Conservation (phyloP, 768 basidiomycete genomes). For the Paxillus involutus region DNA sequence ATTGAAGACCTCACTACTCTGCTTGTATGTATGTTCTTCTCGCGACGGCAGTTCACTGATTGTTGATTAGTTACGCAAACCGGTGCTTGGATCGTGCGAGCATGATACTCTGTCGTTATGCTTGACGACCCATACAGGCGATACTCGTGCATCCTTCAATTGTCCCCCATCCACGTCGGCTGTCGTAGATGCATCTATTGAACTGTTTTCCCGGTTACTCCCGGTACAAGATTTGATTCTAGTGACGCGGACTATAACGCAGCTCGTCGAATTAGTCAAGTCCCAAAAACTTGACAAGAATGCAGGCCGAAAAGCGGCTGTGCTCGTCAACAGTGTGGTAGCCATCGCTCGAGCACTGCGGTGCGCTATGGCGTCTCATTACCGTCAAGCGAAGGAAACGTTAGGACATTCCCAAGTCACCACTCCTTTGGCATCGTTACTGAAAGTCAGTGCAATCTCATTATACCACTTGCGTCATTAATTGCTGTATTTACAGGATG, state of each 20-base stretch:
- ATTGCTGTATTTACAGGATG: conserved; percentile 48
- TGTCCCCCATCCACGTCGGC: conserved; percentile 77
- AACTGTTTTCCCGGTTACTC: conserved; percentile 78
- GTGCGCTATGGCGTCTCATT: conserved; percentile 47
- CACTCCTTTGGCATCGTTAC: conserved; percentile 59
- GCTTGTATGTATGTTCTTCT: conserved; percentile 50
- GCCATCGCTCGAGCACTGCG: conserved; percentile 73
- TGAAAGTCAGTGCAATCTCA: conserved; percentile 60
- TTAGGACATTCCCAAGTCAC: conserved; percentile 68
- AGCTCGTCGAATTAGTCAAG: conserved; percentile 62
- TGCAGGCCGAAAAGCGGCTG: conserved; percentile 80
- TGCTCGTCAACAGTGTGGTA: conserved; percentile 75
- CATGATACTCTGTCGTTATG: conserved; percentile 80
- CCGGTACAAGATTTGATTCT: conserved; percentile 71
- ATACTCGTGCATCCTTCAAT: conserved; percentile 50
- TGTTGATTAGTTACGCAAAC: conserved; percentile 46
- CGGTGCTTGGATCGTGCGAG: conserved; percentile 81
- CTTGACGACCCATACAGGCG: conserved; percentile 43
- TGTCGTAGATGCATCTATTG: conserved; percentile 87
- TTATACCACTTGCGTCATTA: conserved; percentile 8
- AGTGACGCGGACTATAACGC: conserved; percentile 51
- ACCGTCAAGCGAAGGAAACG: conserved; percentile 61
- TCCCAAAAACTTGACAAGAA: conserved; percentile 87
- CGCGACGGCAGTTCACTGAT: neutral
- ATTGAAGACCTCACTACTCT: conserved; percentile 80